Conservation (phyloP, 768 basidiomycete genomes). For the Lactarius evosmus region DNA sequence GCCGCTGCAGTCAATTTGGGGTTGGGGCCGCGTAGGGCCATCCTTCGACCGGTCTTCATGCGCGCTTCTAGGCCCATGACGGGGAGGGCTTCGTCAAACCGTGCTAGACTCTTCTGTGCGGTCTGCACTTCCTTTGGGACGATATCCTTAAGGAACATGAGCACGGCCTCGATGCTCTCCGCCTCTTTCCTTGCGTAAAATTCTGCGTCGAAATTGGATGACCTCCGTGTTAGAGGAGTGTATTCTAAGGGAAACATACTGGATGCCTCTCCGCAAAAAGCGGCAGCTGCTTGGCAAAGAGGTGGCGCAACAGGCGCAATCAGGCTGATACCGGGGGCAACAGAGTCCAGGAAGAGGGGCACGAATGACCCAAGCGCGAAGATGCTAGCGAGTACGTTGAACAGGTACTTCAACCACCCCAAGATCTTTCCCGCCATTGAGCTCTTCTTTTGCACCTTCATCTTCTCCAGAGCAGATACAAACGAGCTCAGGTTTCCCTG, state of each 20-base stretch:
- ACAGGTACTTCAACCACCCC: conserved; percentile 16
- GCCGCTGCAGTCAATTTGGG: neutral
- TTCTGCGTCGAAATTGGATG: conserved; percentile 9
- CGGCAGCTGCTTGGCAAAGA: conserved; percentile 11
- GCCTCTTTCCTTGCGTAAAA: neutral
- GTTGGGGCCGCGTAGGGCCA: conserved; percentile 4
- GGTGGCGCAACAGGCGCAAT: neutral
- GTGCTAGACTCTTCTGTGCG: conserved; percentile 9
- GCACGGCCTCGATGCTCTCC: conserved; percentile 15
- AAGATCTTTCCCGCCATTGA: conserved; percentile 1
- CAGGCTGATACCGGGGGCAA: neutral
- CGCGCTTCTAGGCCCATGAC: conserved; percentile 18
- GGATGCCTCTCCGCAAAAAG: neutral
- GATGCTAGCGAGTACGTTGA: conserved; percentile 12
- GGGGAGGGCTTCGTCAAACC: conserved; percentile 16
- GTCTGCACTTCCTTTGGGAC: conserved; percentile 17
- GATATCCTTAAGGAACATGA: conserved; percentile 14
- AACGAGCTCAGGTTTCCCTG: conserved; percentile 3
- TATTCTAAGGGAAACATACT: conserved; percentile 2
- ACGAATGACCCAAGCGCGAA: conserved; percentile 1
- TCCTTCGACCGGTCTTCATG: conserved; percentile 17
- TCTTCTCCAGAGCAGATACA: conserved; percentile 15
- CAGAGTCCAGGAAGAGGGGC: conserved; percentile 9
- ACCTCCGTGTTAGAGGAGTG: neutral
- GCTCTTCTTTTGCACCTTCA: conserved; percentile 9